phyloP scores from a whole-genome alignment of 2,329 filamentous ascomycete species.

The Stagonosporopsis rhizophila region DNA sequence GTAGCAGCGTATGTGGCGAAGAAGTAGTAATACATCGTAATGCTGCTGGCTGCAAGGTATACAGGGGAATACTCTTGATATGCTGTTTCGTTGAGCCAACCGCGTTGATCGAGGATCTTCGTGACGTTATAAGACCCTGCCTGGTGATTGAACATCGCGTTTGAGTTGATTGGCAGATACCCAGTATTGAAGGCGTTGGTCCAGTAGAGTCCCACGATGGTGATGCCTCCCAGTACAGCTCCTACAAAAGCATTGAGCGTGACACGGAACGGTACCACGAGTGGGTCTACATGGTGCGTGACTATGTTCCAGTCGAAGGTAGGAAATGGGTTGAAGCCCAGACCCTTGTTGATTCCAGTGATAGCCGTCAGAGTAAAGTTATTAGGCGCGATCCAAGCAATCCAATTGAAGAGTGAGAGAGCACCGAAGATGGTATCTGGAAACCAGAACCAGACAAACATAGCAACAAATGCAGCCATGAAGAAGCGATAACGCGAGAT shows the following conservation, averaged over 20 bases:
- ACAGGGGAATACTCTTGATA: conserved; percentile 57
- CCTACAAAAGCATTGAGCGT: conserved; percentile 1
- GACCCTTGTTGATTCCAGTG: too few relatives aligned
- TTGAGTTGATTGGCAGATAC: conserved; percentile 44
- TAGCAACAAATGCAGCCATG: conserved; percentile 51
- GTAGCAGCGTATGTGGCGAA: conserved; percentile 63
- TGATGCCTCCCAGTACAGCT: not conserved
- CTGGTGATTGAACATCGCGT: conserved; percentile 47
- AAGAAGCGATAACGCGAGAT: conserved; percentile 50
- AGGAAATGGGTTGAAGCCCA: not conserved
- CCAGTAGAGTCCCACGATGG: conserved; percentile 2
- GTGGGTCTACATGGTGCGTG: not conserved
- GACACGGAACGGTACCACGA: not conserved
- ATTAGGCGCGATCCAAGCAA: conserved; percentile 1
- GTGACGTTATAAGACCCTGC: conserved; percentile 55
- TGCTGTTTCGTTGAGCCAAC: conserved; percentile 29
- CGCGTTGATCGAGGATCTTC: conserved; percentile 58
- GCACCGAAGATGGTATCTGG: conserved; percentile 57
- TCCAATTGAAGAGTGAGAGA: not conserved
- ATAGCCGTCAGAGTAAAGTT: not conserved
- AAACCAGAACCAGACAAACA: conserved; percentile 63
- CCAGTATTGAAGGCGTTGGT: not conserved
- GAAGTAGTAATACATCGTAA: conserved; percentile 63
- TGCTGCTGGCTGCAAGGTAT: conserved; percentile 59
- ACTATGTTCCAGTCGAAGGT: conserved; percentile 2